Base-by-base conservation (phyloP, 2,329 filamentous ascomycete species). In the Diplodia scrobiculata region DNA sequence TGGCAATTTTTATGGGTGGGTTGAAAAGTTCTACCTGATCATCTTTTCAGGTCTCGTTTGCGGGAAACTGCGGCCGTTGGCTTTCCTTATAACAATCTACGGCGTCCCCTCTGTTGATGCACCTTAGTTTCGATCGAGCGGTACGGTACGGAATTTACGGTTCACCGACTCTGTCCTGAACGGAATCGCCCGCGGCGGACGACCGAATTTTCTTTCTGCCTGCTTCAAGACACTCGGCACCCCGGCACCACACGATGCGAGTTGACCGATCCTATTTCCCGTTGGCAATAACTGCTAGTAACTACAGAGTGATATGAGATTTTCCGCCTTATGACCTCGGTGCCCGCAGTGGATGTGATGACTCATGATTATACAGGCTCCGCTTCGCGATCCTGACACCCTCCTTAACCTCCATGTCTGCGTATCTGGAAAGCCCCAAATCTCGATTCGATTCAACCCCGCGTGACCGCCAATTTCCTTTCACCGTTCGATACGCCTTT, bases 71-170 rank as follows among this genome's bases (percentile, higher is more conserved):
- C 64, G 47, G 29, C 54, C 54, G 25, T 66, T 60, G 64, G 48
- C 64, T 63, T 66, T 52, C 53, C 53, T 60, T 66, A 34, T 48
- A n/a, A 48, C 53, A 55, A 55, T 60, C 32, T 51, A 32, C 60
- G 60, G 60, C 47, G 47, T 63, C 48, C 47, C 47, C 10, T 60
- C 54, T 60, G 60, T 66, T 66, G 64, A 66, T 66, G 55, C 53
- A 66, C 36, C 34, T 55, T 59, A 59, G 48, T 51, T 34, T 41
- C 53, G 53, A 59, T 66, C 64, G 45, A 51, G 64, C 64, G 64
- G 53, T 52, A 58, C 63, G 63, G 63, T 52, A 66, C 64, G 64
- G 64, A 52, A 48, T 55, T 32, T 66, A 55, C 64, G 64, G 64
- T 60, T 66, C 54, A 41, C 53, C 53, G 64, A 62, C 58, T 32